These are phyloP conservation scores for Lachancea quebecensis DNA, from an alignment of 805 yeast species.

Conservation along the genomic window DNA sequence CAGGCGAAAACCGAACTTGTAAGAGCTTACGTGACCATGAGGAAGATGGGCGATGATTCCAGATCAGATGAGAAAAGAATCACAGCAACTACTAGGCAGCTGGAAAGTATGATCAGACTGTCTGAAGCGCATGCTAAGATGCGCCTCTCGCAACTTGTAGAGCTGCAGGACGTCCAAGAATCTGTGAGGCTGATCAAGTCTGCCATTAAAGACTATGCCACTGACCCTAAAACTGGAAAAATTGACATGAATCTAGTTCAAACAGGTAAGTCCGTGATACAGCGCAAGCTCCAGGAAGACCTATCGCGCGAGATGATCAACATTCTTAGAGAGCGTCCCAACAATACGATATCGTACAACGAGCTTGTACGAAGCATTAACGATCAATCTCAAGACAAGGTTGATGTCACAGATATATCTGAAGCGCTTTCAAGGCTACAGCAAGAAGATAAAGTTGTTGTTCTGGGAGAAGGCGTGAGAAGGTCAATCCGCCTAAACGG, in stretches of 20 bases:
- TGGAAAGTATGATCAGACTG: constrained; percentile 91
- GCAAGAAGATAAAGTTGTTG: constrained; percentile 61
- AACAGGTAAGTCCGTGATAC: constrained; percentile 89
- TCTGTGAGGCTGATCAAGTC: constrained; percentile 88
- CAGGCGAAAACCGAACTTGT: constrained; percentile 84
- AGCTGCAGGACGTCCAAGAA: constrained; percentile 77
- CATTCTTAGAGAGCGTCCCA: constrained; percentile 43
- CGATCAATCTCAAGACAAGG: constrained; percentile 49
- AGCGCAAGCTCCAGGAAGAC: constrained; percentile 70
- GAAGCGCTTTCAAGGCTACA: constrained; percentile 62
- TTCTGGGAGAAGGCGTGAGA: constrained; percentile 66
- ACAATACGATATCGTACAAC: constrained; percentile 47
- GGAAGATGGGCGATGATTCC: constrained; percentile 88
- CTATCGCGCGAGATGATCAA: constrained; percentile 53
- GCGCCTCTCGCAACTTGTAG: constrained; percentile 70
- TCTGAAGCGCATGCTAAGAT: constrained; percentile 97
- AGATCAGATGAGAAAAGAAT: constrained; percentile 81
- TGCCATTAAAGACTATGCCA: constrained; percentile 96
- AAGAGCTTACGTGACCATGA: constrained; percentile 83
- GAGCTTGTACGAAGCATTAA: constrained; percentile 56
- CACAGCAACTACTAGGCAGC: constrained; percentile 96
- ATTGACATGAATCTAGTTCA: constrained; percentile 97
- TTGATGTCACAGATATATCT: constrained; percentile 64
- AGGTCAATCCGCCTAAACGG: constrained; percentile 44
- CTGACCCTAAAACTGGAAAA: constrained; percentile 94